Evolutionary conservation across 2,329 filamentous ascomycete species (phyloP).

Genomic region (Hypomyces rosellus): DNA sequence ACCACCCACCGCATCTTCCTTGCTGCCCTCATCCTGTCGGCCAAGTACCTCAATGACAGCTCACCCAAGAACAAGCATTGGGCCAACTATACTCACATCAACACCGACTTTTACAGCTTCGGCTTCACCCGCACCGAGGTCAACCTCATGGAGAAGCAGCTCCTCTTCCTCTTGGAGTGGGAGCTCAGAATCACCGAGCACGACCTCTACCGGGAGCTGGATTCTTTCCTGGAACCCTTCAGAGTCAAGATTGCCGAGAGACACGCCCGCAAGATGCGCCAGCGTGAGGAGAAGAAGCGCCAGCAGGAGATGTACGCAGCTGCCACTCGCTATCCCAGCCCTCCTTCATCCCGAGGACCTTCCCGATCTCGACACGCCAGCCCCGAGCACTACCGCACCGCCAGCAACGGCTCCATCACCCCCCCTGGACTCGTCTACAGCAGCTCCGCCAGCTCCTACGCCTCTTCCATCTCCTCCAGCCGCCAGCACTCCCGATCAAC

Average conservation of each 20-base stretch:
- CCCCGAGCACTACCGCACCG: slow-evolving; percentile 34
- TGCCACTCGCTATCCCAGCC: slow-evolving; percentile 36
- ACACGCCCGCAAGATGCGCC: slow-evolving; percentile 44
- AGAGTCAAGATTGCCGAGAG: slow-evolving; percentile 52
- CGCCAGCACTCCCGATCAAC: slow-evolving; percentile 45
- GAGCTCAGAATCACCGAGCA: slow-evolving; percentile 79
- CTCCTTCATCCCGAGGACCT: slow-evolving; percentile 39
- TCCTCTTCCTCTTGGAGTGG: slow-evolving; percentile 92
- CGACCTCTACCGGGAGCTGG: slow-evolving; percentile 81
- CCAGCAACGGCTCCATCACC: slow-evolving; percentile 32
- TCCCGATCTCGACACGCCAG: slow-evolving; percentile 36
- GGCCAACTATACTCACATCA: slow-evolving; percentile 85
- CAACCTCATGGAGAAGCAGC: slow-evolving; percentile 98
- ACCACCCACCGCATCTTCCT: slow-evolving; percentile 98
- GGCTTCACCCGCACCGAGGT: slow-evolving; percentile 93
- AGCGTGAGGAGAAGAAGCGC: slow-evolving; percentile 40
- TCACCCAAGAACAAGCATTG: slow-evolving; percentile 99
- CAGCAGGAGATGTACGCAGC: slow-evolving; percentile 33
- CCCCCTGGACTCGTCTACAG: slow-evolving; percentile 45
- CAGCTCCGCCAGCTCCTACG: slow-evolving; percentile 45
- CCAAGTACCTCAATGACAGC: slow-evolving; percentile 98
- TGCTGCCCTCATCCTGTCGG: slow-evolving; percentile 74
- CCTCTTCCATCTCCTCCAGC: slow-evolving; percentile 41
- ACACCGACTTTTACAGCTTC: slow-evolving; percentile 59
- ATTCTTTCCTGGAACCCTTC: slow-evolving; percentile 82